phyloP scores from a whole-genome alignment of 441 rosid species.

The Croton laevigatus region DNA sequence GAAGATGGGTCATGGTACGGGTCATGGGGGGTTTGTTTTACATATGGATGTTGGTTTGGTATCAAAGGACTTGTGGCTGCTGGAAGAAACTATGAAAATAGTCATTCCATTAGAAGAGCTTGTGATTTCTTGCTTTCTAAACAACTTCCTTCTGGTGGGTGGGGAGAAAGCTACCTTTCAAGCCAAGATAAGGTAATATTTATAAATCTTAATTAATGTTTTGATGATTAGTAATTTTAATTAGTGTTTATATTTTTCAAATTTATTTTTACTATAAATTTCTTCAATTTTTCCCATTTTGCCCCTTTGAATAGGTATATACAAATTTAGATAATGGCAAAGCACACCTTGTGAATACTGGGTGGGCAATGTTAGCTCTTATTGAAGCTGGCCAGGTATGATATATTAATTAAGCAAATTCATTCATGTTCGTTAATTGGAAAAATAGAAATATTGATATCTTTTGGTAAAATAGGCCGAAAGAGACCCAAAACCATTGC shows the following conservation, averaged over 20 bases:
- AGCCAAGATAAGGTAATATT: slow-evolving; percentile 43
- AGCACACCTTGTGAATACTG: slow-evolving; percentile 31
- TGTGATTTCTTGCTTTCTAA: slow-evolving; percentile 57
- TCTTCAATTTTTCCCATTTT: no score
- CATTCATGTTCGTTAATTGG: no score
- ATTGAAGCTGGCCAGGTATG: slow-evolving; percentile 49
- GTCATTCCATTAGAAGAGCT: slow-evolving; percentile 43
- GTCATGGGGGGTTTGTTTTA: slow-evolving; percentile 74
- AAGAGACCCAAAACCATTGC: slow-evolving; percentile 51
- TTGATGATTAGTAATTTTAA: no score
- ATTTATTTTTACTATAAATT: no score
- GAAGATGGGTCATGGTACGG: slow-evolving; percentile 78
- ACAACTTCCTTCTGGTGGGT: slow-evolving; percentile 58
- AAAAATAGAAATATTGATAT: neutral
- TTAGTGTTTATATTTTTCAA: no score
- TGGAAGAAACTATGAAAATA: slow-evolving; percentile 38
- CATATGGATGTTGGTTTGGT: slow-evolving; percentile 67
- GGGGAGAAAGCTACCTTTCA: slow-evolving; percentile 76
- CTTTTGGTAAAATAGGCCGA: slow-evolving; percentile 22
- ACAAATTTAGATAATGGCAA: slow-evolving; percentile 30
- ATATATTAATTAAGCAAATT: neutral
- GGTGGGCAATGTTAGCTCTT: slow-evolving; percentile 40
- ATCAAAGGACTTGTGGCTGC: slow-evolving; percentile 43
- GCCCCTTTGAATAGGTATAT: slow-evolving; percentile 38
- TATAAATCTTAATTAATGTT: neutral